phyloP scores from a whole-genome alignment of 257 asterid genomes.

The Penstemon eatonii region DNA sequence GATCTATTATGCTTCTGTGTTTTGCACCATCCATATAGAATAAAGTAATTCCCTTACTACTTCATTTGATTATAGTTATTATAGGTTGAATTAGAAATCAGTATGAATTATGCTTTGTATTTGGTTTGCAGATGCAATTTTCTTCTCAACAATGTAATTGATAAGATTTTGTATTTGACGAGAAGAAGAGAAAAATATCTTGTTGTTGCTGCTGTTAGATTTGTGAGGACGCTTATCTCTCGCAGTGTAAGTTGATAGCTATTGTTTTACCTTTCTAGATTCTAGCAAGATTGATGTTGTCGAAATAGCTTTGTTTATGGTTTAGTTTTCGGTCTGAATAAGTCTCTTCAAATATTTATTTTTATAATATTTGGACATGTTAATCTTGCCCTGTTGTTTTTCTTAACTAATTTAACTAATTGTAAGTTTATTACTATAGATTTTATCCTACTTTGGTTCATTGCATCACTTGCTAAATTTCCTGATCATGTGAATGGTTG shows the following conservation, averaged over 20 bases:
- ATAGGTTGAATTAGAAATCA: constrained; percentile 8
- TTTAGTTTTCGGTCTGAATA: not conserved
- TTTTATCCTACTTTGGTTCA: not conserved
- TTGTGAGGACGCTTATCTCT: constrained; percentile 77
- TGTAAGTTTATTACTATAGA: not conserved
- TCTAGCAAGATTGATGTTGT: not conserved
- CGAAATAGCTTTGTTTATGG: not conserved
- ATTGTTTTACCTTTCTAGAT: not conserved
- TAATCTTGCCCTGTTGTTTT: not conserved
- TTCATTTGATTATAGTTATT: constrained; percentile 10
- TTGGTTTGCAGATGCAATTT: constrained; percentile 72
- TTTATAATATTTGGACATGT: too few relatives aligned
- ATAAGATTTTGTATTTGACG: constrained; percentile 78
- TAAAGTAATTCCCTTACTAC: constrained; percentile 58
- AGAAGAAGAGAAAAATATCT: constrained; percentile 88
- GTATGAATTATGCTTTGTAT: constrained; percentile 13
- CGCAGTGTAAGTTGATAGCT: constrained; percentile 72
- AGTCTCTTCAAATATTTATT: too few relatives aligned
- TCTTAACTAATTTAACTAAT: not conserved
- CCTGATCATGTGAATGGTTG: constrained; percentile 5
- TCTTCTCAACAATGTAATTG: constrained; percentile 81
- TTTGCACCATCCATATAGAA: constrained; percentile 89
- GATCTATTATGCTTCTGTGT: constrained; percentile 95
- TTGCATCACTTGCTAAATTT: constrained; percentile 8
- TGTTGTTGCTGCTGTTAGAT: constrained; percentile 91